Evolutionary conservation across 306 rosid genomes (phyloP).

Genomic region (Fragaria iinumae): DNA sequence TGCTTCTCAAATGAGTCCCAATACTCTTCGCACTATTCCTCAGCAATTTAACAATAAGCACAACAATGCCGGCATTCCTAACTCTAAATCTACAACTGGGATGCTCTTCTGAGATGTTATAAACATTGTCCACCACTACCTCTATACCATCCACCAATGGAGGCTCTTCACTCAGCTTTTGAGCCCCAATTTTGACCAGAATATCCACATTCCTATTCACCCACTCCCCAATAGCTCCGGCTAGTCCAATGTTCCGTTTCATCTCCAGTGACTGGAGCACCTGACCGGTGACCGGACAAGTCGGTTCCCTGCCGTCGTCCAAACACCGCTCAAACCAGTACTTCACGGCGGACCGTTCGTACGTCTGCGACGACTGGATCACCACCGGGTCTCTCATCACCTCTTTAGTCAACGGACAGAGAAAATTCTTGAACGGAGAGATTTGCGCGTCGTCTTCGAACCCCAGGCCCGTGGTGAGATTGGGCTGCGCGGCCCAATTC

Average conservation of each 20-base stretch:
- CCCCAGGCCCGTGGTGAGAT: conserved; percentile 19
- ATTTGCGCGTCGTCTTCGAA: conserved; percentile 43
- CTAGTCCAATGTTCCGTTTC: conserved; percentile 50
- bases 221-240: conserved; percentile 61
- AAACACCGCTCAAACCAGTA: conserved; percentile 51
- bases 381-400: conserved; percentile 58
- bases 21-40: conserved; percentile 45
- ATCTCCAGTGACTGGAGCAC: conserved; percentile 42
- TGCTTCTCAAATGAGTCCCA: conserved; percentile 49
- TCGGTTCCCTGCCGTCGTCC: conserved; percentile 43
- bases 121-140: conserved; percentile 31
- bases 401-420: conserved; percentile 53
- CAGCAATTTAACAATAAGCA: conserved; percentile 37
- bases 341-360: conserved; percentile 46
- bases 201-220: conserved; percentile 39
- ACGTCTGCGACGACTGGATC: conserved; percentile 52
- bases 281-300: conserved; percentile 50
- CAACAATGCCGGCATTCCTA: conserved; percentile 44
- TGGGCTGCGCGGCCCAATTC: conserved; percentile 32
- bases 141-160: conserved; percentile 28
- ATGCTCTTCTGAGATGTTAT: conserved; percentile 47
- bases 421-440: conserved; percentile 43
- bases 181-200: conserved; percentile 32
- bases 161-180: conserved; percentile 36
- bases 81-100: conserved; percentile 37